These are phyloP conservation scores for Backusella tuberculispora DNA, from an alignment of 192 early-diverging fungal species.

Conservation along the genomic window DNA sequence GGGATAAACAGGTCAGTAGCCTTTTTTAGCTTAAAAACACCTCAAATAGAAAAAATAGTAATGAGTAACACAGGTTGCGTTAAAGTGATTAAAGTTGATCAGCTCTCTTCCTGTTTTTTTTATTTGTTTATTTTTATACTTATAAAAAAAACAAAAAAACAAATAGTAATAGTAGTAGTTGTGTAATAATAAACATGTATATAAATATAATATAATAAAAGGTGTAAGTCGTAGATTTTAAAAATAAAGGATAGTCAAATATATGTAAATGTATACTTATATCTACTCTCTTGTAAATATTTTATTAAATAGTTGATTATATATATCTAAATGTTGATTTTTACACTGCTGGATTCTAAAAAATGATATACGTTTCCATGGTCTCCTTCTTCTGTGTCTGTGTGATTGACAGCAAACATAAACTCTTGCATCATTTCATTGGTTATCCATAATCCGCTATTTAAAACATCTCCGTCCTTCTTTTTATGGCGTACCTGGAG, in stretches of 20 bases:
- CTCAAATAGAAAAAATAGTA: constrained; percentile 10
- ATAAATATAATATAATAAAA: too few relatives aligned
- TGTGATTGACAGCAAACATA: constrained; percentile 19
- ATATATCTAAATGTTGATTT: constrained; percentile 2
- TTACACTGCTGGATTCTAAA: constrained; percentile 17
- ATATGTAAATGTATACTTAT: too few relatives aligned
- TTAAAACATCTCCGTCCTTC: not conserved
- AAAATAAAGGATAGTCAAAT: too few relatives aligned
- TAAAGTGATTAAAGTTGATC: not conserved
- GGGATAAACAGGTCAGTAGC: not conserved
- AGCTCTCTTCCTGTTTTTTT: not conserved
- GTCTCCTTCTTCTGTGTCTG: constrained; percentile 12
- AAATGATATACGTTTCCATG: constrained; percentile 3
- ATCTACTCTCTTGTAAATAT: not conserved
- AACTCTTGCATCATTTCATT: constrained; percentile 22
- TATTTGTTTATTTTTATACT: too few relatives aligned
- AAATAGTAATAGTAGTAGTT: too few relatives aligned
- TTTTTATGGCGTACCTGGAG: constrained; percentile 4
- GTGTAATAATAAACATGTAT: too few relatives aligned
- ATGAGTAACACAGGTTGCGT: not conserved
- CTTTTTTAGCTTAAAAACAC: not conserved
- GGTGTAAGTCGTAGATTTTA: too few relatives aligned
- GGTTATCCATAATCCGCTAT: constrained; percentile 8
- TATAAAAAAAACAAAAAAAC: too few relatives aligned
- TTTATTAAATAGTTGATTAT: not conserved